Conservation (phyloP, 192 early-diverging fungal genomes). For the Spinellus fusiger region DNA sequence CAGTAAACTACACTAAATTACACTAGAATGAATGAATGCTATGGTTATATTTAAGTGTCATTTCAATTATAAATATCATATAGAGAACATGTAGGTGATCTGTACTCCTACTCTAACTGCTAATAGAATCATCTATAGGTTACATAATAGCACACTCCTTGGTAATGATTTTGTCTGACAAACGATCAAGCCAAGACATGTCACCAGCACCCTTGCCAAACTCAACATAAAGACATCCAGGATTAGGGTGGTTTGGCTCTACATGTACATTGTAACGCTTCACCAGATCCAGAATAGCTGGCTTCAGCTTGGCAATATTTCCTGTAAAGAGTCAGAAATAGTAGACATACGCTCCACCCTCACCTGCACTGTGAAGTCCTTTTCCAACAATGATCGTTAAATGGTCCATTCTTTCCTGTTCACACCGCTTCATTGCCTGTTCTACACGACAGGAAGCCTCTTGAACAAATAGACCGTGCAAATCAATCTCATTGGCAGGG, state of each 20-base stretch:
- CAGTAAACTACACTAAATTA: too few relatives aligned
- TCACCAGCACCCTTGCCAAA: slow-evolving; percentile 42
- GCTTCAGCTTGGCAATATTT: slow-evolving; percentile 59
- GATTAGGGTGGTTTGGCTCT: slow-evolving; percentile 47
- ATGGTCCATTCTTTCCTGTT: slow-evolving; percentile 32
- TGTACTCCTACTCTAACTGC: too few relatives aligned
- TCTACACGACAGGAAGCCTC: slow-evolving; percentile 51
- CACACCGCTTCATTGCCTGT: slow-evolving; percentile 43
- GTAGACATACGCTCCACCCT: too few relatives aligned
- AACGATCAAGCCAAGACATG: slow-evolving; percentile 37
- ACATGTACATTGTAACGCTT: slow-evolving; percentile 43
- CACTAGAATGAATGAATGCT: too few relatives aligned
- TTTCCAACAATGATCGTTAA: slow-evolving; percentile 61
- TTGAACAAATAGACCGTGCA: slow-evolving; percentile 63
- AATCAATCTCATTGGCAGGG: slow-evolving; percentile 48
- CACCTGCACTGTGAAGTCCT: slow-evolving; percentile 50
- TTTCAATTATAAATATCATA: too few relatives aligned
- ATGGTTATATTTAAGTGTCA: too few relatives aligned
- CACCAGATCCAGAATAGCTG: slow-evolving; percentile 54
- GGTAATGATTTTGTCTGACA: slow-evolving; percentile 13
- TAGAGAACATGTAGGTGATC: too few relatives aligned
- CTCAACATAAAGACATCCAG: slow-evolving; percentile 54
- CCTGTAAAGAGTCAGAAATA: too few relatives aligned
- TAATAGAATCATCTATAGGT: too few relatives aligned
- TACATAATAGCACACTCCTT: slow-evolving; percentile 30